Evolutionary conservation across 2,329 filamentous ascomycete genomes (phyloP).

Genomic region (Ceratocystis destructans): DNA sequence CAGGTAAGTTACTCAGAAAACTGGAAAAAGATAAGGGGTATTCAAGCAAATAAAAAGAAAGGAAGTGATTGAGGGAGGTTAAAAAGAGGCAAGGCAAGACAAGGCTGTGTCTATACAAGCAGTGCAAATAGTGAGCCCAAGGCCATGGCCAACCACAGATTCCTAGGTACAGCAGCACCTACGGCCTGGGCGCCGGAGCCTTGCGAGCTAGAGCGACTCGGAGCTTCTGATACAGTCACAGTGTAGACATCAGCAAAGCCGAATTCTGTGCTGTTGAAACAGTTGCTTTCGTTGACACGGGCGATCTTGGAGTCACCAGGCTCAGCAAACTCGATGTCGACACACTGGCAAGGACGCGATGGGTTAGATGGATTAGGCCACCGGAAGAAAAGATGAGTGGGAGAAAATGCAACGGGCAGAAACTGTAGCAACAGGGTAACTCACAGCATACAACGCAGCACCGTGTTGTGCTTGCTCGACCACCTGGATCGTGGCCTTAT

Average conservation of each 20-base stretch:
- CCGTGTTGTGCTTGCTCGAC: conserved; percentile 75
- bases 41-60: background rate
- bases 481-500: conserved; percentile 80
- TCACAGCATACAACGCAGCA: conserved; percentile 65
- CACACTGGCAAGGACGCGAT: conserved; percentile 46
- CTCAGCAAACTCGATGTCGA: conserved; percentile 83
- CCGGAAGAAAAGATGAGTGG: background rate
- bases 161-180: background rate
- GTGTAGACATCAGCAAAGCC: conserved; percentile 67
- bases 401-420: background rate
- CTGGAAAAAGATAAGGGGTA: background rate
- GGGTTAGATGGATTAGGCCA: too few species aligned
- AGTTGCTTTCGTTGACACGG: conserved; percentile 67
- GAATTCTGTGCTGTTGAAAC: conserved; percentile 73
- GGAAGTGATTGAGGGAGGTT: background rate
- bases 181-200: conserved; percentile 23
- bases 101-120: background rate
- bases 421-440: conserved; percentile 24
- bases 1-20: background rate
- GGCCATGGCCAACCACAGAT: background rate
- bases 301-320: conserved; percentile 52
- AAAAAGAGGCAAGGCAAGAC: background rate
- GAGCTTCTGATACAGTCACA: conserved; percentile 37
- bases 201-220: conserved; percentile 26
- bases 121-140: background rate